Conservation (phyloP, 2,329 filamentous ascomycete species). For the Calonectria hongkongensis region DNA sequence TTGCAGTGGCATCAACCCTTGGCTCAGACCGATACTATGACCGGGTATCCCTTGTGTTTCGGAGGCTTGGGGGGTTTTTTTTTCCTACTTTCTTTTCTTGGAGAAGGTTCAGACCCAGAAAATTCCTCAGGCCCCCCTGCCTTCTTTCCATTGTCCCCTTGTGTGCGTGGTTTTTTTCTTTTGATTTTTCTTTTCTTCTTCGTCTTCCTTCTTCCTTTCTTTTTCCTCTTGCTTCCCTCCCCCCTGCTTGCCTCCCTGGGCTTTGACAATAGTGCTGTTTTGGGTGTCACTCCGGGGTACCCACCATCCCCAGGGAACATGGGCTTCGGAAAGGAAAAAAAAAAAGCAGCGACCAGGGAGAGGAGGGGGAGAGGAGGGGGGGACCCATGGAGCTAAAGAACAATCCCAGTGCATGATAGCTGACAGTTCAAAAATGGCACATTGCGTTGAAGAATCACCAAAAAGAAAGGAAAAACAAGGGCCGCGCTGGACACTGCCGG, state of each 20-base stretch:
- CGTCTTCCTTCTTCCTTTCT: no score
- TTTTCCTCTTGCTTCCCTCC: not conserved
- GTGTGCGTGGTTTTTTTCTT: slow-evolving; percentile 5
- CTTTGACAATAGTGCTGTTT: slow-evolving; percentile 20
- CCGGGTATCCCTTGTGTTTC: slow-evolving; percentile 16
- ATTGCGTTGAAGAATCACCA: slow-evolving; percentile 5
- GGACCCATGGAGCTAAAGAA: slow-evolving; percentile 14
- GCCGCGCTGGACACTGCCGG: slow-evolving; percentile 10
- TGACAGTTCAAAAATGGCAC: slow-evolving; percentile 26
- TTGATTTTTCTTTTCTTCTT: not conserved
- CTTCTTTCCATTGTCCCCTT: not conserved
- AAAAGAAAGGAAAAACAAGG: slow-evolving; percentile 2
- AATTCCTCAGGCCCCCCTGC: not conserved
- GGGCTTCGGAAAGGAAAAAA: slow-evolving; percentile 27
- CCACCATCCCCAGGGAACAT: slow-evolving; percentile 29
- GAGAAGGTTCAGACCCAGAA: not conserved
- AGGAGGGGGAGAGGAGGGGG: not conserved
- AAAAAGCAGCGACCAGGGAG: slow-evolving; percentile 1
- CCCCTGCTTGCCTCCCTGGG: not conserved
- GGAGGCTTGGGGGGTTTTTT: not conserved
- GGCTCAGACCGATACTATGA: slow-evolving; percentile 12
- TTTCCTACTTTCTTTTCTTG: not conserved
- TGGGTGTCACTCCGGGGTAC: slow-evolving; percentile 8
- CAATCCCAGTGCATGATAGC: slow-evolving; percentile 25
- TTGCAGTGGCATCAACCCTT: slow-evolving; percentile 28